Base-by-base conservation (phyloP, 495 filamentous ascomycete species). In the Monascus purpureus region DNA sequence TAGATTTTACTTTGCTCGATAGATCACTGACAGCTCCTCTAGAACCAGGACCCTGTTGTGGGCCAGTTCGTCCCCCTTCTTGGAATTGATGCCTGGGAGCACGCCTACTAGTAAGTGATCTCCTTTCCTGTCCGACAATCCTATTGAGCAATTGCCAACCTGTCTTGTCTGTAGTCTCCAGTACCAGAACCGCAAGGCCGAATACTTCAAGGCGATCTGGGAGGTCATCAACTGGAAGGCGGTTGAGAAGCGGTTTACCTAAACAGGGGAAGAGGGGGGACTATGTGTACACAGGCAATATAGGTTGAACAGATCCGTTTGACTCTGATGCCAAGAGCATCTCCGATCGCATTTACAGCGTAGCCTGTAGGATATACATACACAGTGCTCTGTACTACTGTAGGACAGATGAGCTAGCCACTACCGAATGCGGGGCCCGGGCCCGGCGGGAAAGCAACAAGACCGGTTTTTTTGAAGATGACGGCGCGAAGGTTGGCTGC, bases 161-260 rank as follows among this genome's bases (percentile, higher is more conserved):
- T 9, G 20, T 22, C 9, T n/a, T 8, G 15, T 31, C 19, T 59
- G 36, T 45, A 81, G 75, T 62, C 67, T 97, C 35, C 85, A 97
- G 67, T 97, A 97, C 59, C 72, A 94, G 70, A 97, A 96, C 66
- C 80, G 88, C 52, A 97, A 97, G 73, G 90, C 82, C 33, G 92
- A 95, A 57, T 97, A 97, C 65, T 94, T 97, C 58, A 73, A 72
- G 36, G 85, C 85, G 36, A 80, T 97, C 52, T 97, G 90, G 90
- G 84, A 95, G 41, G 84, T 97, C 29, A 69, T 97, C 46, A 96
- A 96, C 67, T 97, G 90, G 90, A 90, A 88, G 70, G 69, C 79
- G 24, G 90, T 80, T 22, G 92, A 93, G 69, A 72, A 80, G 56
- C 75, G 90, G 35, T 90, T 88, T 50, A 24, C 49, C 26, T 62